Base-by-base conservation (phyloP, 1,284 basidiomycete genomes). In the Sanguinoderma infundibulare region DNA sequence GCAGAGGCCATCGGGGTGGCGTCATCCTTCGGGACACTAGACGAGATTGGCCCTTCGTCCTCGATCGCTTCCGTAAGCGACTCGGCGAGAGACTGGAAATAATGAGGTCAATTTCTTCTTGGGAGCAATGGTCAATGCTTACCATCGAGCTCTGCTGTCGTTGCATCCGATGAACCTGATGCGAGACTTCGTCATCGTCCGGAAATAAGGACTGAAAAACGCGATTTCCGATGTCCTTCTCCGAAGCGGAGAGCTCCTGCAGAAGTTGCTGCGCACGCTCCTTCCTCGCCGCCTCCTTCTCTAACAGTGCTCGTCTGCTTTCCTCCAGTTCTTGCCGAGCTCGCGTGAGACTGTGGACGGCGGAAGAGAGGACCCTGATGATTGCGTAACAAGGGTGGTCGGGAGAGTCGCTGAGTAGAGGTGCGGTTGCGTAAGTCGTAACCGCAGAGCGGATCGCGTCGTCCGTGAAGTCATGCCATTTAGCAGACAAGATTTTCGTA, bases 401-500 rank as follows among this genome's bases (percentile, higher is more conserved):
- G 5, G 81, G 70, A 2, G 73, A 70, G 46, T 84, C 79, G 4
- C 81, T 77, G 1, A 82, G 81, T 0, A 84, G 79, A 32, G 81
- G 76, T 4, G 77, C 68, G 8, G 70, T 61, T 54, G 75, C 69
- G 32, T 87, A 72, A 20, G 73, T 74, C 0, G 87, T 81, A 20
- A 93, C 82, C 2, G 83, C 80, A 7, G 80, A 75, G 63, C 88
- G 83, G 46, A 93, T 88, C 1, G 82, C 86, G 53, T 89, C 83
- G 73, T 92, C 90, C 1, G 87, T 85, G 67, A 85, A 86, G 47
- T 86, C 83, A 69, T 91, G 88, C 89, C 89, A 92, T 69, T 79
- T 82, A 5, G 84, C 87, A 2, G 79, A 76, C 20, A 92, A 78
- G 17, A 91, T 79, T 63, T 83, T 81, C 2, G 71, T 67, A 3